Evolutionary conservation across 176 grass and related monocot genomes (phyloP).

Genomic region (Ensete glaucum): DNA sequence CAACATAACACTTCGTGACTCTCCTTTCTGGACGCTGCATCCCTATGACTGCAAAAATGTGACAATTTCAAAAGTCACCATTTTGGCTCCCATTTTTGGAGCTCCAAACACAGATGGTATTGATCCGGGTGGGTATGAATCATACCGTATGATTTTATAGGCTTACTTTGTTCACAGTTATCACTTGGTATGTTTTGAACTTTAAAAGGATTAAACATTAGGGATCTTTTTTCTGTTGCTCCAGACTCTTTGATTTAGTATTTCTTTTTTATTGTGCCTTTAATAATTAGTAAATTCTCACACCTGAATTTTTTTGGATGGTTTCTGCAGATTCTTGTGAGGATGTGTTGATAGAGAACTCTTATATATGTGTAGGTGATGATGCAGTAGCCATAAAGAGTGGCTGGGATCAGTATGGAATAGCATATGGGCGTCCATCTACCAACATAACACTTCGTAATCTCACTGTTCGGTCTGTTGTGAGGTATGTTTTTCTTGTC

Average conservation of each 20-base stretch:
- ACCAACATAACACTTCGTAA: conserved; percentile 67
- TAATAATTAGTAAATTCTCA: neutral
- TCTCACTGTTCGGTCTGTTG: conserved; percentile 58
- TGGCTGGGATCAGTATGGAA: conserved; percentile 94
- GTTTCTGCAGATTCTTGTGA: conserved; percentile 66
- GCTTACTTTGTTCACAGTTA: neutral
- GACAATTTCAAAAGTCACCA: conserved; percentile 70
- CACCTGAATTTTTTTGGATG: neutral
- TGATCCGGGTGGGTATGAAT: conserved; percentile 59
- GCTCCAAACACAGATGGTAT: conserved; percentile 97
- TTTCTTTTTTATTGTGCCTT: neutral
- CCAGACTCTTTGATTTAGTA: neutral
- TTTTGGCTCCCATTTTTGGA: conserved; percentile 69
- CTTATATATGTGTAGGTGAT: conserved; percentile 89
- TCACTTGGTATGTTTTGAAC: neutral
- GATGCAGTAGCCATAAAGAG: conserved; percentile 91
- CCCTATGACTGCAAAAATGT: conserved; percentile 92
- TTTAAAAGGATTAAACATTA: neutral
- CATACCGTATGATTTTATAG: neutral
- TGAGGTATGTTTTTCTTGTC: conserved; percentile 40
- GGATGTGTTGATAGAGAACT: conserved; percentile 85
- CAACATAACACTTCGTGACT: conserved; percentile 66
- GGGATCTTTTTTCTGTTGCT: neutral
- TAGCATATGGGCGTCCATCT: conserved; percentile 71
- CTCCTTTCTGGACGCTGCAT: conserved; percentile 94